Evolutionary conservation across 169 alveolate species (phyloP).

Genomic region (Theileria orientalis): DNA sequence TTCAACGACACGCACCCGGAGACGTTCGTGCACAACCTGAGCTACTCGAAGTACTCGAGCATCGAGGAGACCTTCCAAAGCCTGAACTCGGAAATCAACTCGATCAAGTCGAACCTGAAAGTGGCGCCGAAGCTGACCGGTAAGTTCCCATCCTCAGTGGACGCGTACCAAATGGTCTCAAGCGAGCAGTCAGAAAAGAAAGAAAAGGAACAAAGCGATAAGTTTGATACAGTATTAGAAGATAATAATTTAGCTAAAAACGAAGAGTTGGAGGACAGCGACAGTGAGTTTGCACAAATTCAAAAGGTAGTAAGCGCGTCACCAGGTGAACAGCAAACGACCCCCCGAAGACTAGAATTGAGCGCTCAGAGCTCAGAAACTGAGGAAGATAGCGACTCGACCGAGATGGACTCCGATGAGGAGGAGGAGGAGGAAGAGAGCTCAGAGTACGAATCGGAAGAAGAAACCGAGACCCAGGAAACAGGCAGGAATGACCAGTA

Average conservation of each 20-base stretch:
- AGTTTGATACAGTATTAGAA: not conserved
- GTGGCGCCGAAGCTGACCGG: not conserved
- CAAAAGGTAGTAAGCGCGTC: too few relatives aligned
- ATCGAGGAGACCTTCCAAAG: not conserved
- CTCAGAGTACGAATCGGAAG: not conserved
- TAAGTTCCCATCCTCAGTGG: not conserved
- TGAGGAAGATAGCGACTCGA: too few relatives aligned
- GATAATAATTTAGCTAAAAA: not conserved
- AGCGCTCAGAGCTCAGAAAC: too few relatives aligned
- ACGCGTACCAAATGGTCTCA: too few relatives aligned
- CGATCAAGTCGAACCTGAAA: not conserved
- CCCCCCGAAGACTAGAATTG: too few relatives aligned
- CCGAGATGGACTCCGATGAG: too few relatives aligned
- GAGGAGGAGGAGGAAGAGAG: not conserved
- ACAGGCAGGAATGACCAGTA: not conserved
- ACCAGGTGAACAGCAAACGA: too few relatives aligned
- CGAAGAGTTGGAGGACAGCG: not conserved
- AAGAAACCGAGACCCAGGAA: not conserved
- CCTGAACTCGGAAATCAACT: not conserved
- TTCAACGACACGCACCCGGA: conserved; percentile 54
- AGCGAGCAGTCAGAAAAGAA: not conserved
- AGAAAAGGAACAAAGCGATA: not conserved
- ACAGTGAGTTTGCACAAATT: too few relatives aligned
- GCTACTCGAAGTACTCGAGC: not conserved
- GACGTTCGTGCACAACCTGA: not conserved